Conservation (phyloP, 106 monocot species). For the Iris macrosiphon region DNA sequence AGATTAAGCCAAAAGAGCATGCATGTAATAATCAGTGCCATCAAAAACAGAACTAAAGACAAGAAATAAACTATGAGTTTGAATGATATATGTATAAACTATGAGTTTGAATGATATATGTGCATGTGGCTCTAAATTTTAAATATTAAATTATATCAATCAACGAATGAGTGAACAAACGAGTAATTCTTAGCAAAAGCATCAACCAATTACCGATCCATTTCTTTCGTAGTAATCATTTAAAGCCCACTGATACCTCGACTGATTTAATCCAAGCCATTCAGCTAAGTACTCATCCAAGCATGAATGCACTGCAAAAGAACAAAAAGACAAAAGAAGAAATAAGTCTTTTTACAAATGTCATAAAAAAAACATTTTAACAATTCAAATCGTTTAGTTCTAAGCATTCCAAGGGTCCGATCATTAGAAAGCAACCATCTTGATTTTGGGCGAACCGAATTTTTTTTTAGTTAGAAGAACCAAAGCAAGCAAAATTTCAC, state of each 20-base stretch:
- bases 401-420: background rate
- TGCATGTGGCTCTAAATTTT: background rate
- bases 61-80: background rate
- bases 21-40: no score
- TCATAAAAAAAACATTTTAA: background rate
- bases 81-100: background rate
- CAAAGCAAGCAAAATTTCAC: background rate
- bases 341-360: background rate
- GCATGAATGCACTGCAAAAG: slow-evolving; percentile 62
- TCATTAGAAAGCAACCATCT: no score
- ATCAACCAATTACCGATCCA: slow-evolving; percentile 38
- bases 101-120: background rate
- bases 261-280: slow-evolving; percentile 90
- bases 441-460: no score
- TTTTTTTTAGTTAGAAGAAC: no score
- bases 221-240: slow-evolving; percentile 85
- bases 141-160: background rate
- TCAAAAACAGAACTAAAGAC: background rate
- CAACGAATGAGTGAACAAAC: background rate
- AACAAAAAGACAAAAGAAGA: slow-evolving; percentile 6
- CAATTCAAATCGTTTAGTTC: background rate
- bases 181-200: background rate
- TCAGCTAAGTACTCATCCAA: slow-evolving; percentile 80
- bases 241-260: slow-evolving; percentile 92
- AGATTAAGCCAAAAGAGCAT: no score